These are phyloP conservation scores for Neurospora sp. DNA, from an alignment of 495 filamentous ascomycete genomes.

Conservation along the genomic window DNA sequence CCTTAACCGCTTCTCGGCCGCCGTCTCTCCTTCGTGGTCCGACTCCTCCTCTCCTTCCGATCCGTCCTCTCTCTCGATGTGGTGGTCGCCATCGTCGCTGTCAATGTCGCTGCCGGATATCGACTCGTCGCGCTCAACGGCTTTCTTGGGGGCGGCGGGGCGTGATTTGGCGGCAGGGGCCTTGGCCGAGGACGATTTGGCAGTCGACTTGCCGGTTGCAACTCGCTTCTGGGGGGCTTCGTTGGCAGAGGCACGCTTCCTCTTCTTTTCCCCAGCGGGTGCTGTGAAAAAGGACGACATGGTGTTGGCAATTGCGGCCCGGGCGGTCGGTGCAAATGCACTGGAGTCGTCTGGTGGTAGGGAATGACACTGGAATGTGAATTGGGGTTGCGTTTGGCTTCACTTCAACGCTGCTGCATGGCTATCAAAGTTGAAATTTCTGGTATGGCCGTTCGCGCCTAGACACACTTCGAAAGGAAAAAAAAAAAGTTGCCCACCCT, in stretches of 20 bases:
- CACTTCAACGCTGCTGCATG: not conserved
- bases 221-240: slow-evolving; percentile 37
- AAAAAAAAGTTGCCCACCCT: slow-evolving; percentile 9
- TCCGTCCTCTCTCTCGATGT: slow-evolving; percentile 26
- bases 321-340: not conserved
- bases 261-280: slow-evolving; percentile 67
- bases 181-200: slow-evolving; percentile 36
- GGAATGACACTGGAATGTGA: not conserved
- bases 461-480: not conserved
- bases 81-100: slow-evolving; percentile 24
- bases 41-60: slow-evolving; percentile 41
- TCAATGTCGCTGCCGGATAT: slow-evolving; percentile 81
- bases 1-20: slow-evolving; percentile 73
- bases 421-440: not conserved
- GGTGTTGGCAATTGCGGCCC: slow-evolving; percentile 10
- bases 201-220: slow-evolving; percentile 24
- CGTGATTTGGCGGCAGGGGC: slow-evolving; percentile 21
- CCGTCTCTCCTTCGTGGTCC: slow-evolving; percentile 64
- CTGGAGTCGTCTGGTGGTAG: not conserved
- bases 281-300: slow-evolving; percentile 87
- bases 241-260: slow-evolving; percentile 46
- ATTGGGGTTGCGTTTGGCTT: not conserved
- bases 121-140: slow-evolving; percentile 55
- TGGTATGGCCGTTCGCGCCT: not conserved
- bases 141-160: slow-evolving; percentile 44